Percentiles rank a stretch among this genome's conserved stretches.
These are phyloP conservation scores for Coemansia sp. DNA, from an alignment of 192 early-diverging fungal species.

Conservation along the genomic window DNA sequence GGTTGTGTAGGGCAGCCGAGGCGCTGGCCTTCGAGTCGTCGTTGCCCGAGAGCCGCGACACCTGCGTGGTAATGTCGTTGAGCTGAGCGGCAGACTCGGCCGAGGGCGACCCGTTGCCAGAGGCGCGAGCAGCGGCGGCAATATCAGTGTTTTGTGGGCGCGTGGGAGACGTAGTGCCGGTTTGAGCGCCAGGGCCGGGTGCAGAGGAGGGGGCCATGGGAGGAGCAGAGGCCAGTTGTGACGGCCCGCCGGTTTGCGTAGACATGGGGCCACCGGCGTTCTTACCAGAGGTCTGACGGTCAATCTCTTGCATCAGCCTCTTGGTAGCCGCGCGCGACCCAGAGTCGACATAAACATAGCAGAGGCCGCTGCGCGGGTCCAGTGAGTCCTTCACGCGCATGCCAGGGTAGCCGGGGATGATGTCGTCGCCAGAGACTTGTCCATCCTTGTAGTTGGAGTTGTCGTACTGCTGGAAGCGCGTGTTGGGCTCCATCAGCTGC, in stretches of 20 bases:
- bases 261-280: conserved; percentile 4
- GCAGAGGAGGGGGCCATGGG: conserved; percentile 11
- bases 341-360: conserved; percentile 49
- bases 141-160: neutral
- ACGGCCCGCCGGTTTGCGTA: neutral
- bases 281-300: conserved; percentile 30
- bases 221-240: neutral
- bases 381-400: conserved; percentile 37
- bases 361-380: conserved; percentile 38
- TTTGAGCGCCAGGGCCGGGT: conserved; percentile 3
- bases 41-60: conserved; percentile 40
- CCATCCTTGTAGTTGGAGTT: conserved; percentile 39
- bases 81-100: conserved; percentile 42
- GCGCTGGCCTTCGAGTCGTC: conserved; percentile 21
- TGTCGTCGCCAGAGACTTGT: conserved; percentile 27
- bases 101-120: conserved; percentile 34
- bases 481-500: conserved; percentile 51
- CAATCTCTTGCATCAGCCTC: conserved; percentile 45
- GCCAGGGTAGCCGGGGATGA: conserved; percentile 45
- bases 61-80: conserved; percentile 39
- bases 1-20: conserved; percentile 47
- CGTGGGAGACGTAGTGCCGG: neutral
- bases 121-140: conserved; percentile 20
- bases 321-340: conserved; percentile 49
- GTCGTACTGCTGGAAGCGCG: conserved; percentile 49